Conservation (phyloP, 257 asterid genomes). For the Solanum okadae region DNA sequence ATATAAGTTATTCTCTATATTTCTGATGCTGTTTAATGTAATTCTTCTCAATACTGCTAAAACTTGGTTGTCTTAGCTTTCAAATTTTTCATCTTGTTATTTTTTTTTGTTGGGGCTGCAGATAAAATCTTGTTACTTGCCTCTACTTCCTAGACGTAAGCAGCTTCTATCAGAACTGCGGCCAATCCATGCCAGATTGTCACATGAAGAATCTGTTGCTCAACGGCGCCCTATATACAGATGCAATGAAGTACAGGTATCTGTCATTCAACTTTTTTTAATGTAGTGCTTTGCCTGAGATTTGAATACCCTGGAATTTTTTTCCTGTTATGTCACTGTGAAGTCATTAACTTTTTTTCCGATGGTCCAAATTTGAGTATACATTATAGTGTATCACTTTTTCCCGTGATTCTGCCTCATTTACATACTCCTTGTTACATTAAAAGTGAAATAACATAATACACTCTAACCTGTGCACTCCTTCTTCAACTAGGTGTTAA, state of each 20-base stretch:
- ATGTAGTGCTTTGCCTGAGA: neutral
- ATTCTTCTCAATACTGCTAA: neutral
- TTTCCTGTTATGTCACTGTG: neutral
- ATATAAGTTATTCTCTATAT: neutral
- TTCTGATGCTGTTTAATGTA: neutral
- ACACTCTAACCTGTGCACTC: neutral
- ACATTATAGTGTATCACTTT: neutral
- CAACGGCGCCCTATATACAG: slow-evolving; percentile 64
- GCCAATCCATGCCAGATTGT: slow-evolving; percentile 53
- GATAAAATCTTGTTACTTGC: slow-evolving; percentile 62
- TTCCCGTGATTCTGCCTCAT: neutral
- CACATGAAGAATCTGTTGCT: slow-evolving; percentile 34
- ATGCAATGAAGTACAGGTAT: slow-evolving; percentile 82
- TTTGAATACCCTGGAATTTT: neutral
- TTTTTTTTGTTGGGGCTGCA: slow-evolving; percentile 13
- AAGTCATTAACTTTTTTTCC: neutral
- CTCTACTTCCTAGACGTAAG: slow-evolving; percentile 58
- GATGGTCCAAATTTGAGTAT: neutral
- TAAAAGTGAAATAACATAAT: neutral
- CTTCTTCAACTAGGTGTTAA: neutral
- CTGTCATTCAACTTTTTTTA: neutral
- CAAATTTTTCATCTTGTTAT: neutral
- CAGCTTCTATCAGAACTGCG: slow-evolving; percentile 60
- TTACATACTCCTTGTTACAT: neutral
- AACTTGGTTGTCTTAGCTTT: neutral